Evolutionary conservation across 192 early-diverging fungal genomes (phyloP), one percentile per base, ranked within the genome.

Genomic region (Backusella liffmaniae): DNA sequence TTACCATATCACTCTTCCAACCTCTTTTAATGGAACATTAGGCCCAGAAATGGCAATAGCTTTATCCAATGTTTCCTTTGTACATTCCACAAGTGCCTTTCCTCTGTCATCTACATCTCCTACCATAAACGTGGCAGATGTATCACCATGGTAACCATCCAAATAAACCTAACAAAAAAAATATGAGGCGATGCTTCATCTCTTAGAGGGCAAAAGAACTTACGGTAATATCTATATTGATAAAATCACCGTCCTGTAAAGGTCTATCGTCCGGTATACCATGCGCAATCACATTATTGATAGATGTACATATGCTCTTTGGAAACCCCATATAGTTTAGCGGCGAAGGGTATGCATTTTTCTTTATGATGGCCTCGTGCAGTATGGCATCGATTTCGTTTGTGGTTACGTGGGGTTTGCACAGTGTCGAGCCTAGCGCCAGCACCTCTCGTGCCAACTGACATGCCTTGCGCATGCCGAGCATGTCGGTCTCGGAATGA

Each of bases 281-380:
- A 77, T 96, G 94, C 0, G 91, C 92, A 70, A 96, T 91, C 37
- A 96, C 86, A 83, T 96, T 96, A 84, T 94, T 94, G 66, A 94
- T 79, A 74, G 91, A 92, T 18, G 93, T 95, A 80, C 94, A 96
- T 5, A 93, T 80, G 7, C 93, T 89, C 68, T 83, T 84, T 16
- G 94, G 93, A 74, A 92, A 96, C 0, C 92, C 91, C 77, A 86
- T 79, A 80, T 96, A 94, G 75, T 89, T 87, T 10, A 96, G 84
- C n/a, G 93, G 93, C 30, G 91, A 93, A 26, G 93, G 92, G 62
- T 94, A 94, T 1, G 90, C 94, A 26, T 77, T 80, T 15, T 79
- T 71, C 4, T 51, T 44, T 21, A 92, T 66, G 49, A 93, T 89
- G 26, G 80, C 84, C 23, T 73, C 80, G 76, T 94, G 91, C 12